Evolutionary conservation across 1,284 basidiomycete species (phyloP), one percentile per base, ranked within the genome.

Genomic region (Phellopilus nigrolimitatus): DNA sequence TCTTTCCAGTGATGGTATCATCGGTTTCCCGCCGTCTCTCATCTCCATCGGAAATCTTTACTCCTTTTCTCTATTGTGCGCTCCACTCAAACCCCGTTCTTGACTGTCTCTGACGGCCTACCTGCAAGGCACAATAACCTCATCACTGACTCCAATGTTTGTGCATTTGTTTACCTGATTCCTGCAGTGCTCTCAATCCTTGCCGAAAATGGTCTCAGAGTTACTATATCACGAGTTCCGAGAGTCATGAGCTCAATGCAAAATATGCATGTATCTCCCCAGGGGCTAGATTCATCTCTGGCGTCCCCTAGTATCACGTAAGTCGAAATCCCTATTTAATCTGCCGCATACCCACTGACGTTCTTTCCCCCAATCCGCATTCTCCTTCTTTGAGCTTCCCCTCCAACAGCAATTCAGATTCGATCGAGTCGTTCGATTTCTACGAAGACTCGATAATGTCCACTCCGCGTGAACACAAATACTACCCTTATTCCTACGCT

Each of bases 251-350:
- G 28, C 6, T 30, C 3, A 31, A 15, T 38, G 21, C 24, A 31
- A 9, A 22, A 39, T 39, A 15, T 15, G 46, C 46, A 39, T 25
- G n/a, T 28, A 27, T 17, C 22, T 22, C 3, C 17, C 9, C 46
- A 21, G 21, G 30, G n/a, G 10, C 37, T 13, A n/a, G 17, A n/a
- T 12, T 7, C n/a, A 19, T 37, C 12, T 21, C n/a, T 27, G 22
- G 34, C 36, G 36, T 12, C 22, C 30, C 46, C 46, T 30, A 47
- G 10, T 28, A 19, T 48, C 45, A 47, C 45, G 46, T 48, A 48
- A 48, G 37, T 39, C 25, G 15, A 15, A 39, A 39, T 19, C 13
- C 4, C 46, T 40, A 48, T 48, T 48, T 48, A 48, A 30, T 37
- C 31, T 48, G 34, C 8, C 19, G 24, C 12, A 9, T 9, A 31